A percentile compares a stretch with the other conserved stretches of the same genome.
phyloP scores from a whole-genome alignment of 495 filamentous ascomycete genomes.

The Penicillium crystallinum region DNA sequence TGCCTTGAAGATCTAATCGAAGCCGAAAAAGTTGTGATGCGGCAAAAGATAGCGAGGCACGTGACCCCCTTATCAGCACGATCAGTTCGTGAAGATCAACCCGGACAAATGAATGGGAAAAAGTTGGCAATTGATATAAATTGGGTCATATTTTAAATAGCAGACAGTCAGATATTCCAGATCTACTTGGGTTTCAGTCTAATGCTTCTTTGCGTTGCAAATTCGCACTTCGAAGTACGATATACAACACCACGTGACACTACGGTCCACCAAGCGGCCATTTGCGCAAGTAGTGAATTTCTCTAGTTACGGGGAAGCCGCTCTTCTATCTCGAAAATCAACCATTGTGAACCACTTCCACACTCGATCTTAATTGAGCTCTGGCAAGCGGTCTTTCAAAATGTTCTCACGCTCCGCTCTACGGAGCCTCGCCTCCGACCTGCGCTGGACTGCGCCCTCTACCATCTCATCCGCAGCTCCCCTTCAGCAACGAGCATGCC shows the following conservation, averaged over 20 bases:
- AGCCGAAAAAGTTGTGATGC: slow-evolving; percentile 35
- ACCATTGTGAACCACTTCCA: slow-evolving; percentile 11
- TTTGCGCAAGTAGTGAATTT: slow-evolving; percentile 28
- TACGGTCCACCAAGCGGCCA: slow-evolving; percentile 27
- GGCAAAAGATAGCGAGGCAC: slow-evolving; percentile 27
- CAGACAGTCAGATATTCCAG: background rate
- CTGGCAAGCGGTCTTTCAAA: slow-evolving; percentile 9
- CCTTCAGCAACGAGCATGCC: slow-evolving; percentile 30
- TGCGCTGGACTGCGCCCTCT: slow-evolving; percentile 29
- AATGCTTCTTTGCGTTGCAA: background rate
- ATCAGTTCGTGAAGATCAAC: slow-evolving; percentile 1
- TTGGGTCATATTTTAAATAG: too few species aligned
- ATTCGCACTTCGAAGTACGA: background rate
- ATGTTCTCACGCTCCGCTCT: slow-evolving; percentile 44
- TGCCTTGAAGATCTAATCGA: slow-evolving; percentile 25
- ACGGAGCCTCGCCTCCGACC: slow-evolving; percentile 30
- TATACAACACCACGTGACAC: slow-evolving; percentile 18
- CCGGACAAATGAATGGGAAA: background rate
- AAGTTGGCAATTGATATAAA: background rate
- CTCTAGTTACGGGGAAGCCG: slow-evolving; percentile 21
- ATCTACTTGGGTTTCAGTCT: background rate
- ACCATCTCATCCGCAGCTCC: slow-evolving; percentile 35
- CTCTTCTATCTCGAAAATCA: slow-evolving; percentile 9
- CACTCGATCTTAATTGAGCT: slow-evolving; percentile 9
- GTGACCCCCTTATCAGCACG: slow-evolving; percentile 26